Evolutionary conservation across 2,329 filamentous ascomycete species (phyloP), one percentile per base, ranked within the genome.

Genomic region (Venturia carpophila): DNA sequence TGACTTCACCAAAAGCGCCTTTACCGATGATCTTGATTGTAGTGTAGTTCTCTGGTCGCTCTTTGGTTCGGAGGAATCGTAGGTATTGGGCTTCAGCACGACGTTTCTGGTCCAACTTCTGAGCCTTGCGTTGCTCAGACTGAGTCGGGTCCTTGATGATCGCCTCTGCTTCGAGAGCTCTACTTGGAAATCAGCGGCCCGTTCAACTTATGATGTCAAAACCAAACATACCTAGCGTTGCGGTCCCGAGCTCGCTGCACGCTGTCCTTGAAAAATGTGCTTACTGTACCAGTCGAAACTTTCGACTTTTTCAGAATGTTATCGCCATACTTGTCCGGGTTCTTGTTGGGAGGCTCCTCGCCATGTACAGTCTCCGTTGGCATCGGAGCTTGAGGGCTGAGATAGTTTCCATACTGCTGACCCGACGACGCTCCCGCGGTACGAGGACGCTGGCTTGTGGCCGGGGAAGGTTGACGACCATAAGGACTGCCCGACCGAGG

Each of bases 1-100:
- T 96, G 72, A 99, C 94, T 78, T 99, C 94, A 75, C 94, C 94
- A 73, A 99, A 99, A 17, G 94, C 94, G 77, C 94, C 94, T 82
- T 99, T 99, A 73, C 94, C 94, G 71, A 99, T 99, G 71, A 97
- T 93, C 82, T 97, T 97, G 77, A 97, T 84, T 1, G 93, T 97
- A 69, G 87, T 86, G 82, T 97, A 99, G 79, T 97, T 97, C 70
- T 93, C 87, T 13, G 93, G 92, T 76, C 88, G 89, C 75, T 97
- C 92, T 77, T 91, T 93, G 66, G 93, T 97, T 65, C 93, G 87
- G 72, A 97, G 81, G 81, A 97, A 97, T 47, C 93, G 91, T 68
- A 99, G 82, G 77, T 96, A 97, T 72, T 92, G 90, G 62, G 90
- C 91, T 76, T 97, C 93, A 71, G 92, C 91, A 72, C 90, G 89